A percentile compares a stretch with the other conserved stretches of the same genome.
phyloP scores from a whole-genome alignment of 2,329 filamentous ascomycete genomes.

The Fusarium torreyae region DNA sequence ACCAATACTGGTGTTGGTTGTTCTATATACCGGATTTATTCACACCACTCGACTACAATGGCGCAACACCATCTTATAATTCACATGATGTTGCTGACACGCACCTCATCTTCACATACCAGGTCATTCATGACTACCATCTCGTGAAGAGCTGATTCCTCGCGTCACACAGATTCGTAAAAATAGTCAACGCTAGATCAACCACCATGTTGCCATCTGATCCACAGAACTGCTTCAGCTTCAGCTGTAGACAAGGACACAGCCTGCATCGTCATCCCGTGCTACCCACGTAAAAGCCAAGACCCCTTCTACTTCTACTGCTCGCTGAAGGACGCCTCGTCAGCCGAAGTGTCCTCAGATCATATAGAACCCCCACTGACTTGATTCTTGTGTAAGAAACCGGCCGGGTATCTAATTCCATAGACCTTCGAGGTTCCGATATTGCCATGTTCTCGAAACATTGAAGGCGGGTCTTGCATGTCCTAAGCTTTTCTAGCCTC shows the following conservation, averaged over 20 bases:
- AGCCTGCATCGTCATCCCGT: slow-evolving; percentile 23
- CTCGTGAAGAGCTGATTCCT: slow-evolving; percentile 17
- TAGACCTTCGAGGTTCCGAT: not conserved
- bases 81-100: slow-evolving; percentile 44
- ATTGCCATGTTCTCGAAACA: slow-evolving; percentile 21
- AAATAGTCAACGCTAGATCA: slow-evolving; percentile 10
- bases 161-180: slow-evolving; percentile 30
- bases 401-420: slow-evolving; percentile 21
- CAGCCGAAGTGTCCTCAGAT: slow-evolving; percentile 34
- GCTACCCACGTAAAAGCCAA: slow-evolving; percentile 13
- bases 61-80: slow-evolving; percentile 39
- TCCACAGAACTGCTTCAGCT: slow-evolving; percentile 6
- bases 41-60: slow-evolving; percentile 37
- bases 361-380: slow-evolving; percentile 18
- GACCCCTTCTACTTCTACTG: slow-evolving; percentile 6
- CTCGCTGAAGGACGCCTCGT: slow-evolving; percentile 8
- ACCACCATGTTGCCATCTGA: not conserved
- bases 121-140: slow-evolving; percentile 1
- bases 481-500: slow-evolving; percentile 13
- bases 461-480: slow-evolving; percentile 17
- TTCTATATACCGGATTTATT: not conserved
- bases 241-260: slow-evolving; percentile 18
- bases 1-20: slow-evolving; percentile 2
- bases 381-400: slow-evolving; percentile 11
- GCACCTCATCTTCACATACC: slow-evolving; percentile 32